A percentile compares a stretch with the other conserved stretches of the same genome.
Conservation (phyloP, 1,284 basidiomycete species). For the Vanrija humicola region DNA sequence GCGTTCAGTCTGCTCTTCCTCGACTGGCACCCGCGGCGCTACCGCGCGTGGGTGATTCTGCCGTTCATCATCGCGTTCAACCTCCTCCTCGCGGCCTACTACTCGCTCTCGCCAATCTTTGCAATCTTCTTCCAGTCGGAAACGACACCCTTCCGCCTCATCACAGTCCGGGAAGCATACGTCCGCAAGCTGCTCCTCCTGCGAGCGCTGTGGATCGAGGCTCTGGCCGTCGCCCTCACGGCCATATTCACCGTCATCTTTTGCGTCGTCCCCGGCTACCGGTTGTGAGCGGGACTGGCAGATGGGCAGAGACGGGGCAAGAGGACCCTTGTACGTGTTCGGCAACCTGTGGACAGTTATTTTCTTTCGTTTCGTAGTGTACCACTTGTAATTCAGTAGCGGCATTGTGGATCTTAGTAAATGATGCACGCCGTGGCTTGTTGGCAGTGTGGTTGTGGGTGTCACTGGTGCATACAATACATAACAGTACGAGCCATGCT, state of each 20-base stretch:
- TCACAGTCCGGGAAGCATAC: constrained; percentile 84
- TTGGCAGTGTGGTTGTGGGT: too few relatives aligned
- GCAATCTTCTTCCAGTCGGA: constrained; percentile 49
- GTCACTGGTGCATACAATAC: too few relatives aligned
- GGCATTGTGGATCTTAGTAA: too few relatives aligned
- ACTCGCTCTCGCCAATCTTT: constrained; percentile 86
- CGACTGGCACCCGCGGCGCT: constrained; percentile 80
- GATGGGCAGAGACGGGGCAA: too few relatives aligned
- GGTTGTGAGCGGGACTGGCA: constrained; percentile 17
- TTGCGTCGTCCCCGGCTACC: constrained; percentile 40
- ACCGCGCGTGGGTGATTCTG: constrained; percentile 92
- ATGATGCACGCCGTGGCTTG: too few relatives aligned
- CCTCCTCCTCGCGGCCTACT: constrained; percentile 88
- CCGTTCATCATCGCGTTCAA: constrained; percentile 88
- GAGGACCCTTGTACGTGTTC: too few relatives aligned
- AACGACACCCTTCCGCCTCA: constrained; percentile 79
- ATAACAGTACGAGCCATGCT: too few relatives aligned
- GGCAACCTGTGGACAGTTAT: too few relatives aligned
- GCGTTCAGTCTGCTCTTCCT: constrained; percentile 92
- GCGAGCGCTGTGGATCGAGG: constrained; percentile 74
- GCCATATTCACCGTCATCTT: constrained; percentile 44
- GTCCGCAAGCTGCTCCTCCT: constrained; percentile 83
- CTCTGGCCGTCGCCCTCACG: constrained; percentile 31
- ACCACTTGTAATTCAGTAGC: too few relatives aligned
- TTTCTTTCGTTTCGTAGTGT: too few relatives aligned